Conservation (phyloP, 805 yeast species). For the Lipomyces lipofer region DNA sequence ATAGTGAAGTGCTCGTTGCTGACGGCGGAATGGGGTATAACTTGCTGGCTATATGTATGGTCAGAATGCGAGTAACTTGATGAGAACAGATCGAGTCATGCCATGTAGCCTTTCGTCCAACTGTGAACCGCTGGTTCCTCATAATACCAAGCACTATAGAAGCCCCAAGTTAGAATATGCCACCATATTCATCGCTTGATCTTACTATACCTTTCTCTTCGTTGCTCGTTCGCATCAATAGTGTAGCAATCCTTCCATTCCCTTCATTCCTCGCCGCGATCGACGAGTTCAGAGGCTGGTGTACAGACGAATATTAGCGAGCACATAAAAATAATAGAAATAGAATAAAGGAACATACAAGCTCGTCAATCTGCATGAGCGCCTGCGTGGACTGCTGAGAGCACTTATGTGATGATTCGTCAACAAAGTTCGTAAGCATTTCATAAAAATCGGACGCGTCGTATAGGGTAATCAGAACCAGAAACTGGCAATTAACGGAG, state of each 20-base stretch:
- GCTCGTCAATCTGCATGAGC: slow-evolving; percentile 15
- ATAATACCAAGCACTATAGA: slow-evolving; percentile 8
- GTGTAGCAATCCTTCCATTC: slow-evolving; percentile 11
- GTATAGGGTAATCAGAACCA: too few relatives aligned
- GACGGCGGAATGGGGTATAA: slow-evolving; percentile 27
- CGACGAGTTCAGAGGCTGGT: slow-evolving; percentile 2
- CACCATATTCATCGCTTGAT: too few relatives aligned
- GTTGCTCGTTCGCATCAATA: slow-evolving; percentile 9
- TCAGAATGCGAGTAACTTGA: not conserved
- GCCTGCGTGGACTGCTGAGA: slow-evolving; percentile 21
- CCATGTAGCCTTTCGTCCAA: slow-evolving; percentile 28
- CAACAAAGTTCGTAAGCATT: slow-evolving; percentile 9
- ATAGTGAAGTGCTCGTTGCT: slow-evolving; percentile 30
- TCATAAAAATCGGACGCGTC: too few relatives aligned
- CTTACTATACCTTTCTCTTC: slow-evolving; percentile 20
- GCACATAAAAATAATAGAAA: not conserved
- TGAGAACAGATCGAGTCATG: not conserved
- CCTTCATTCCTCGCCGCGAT: not conserved
- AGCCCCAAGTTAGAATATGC: not conserved
- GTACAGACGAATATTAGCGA: not conserved
- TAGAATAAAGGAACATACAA: slow-evolving; percentile 7
- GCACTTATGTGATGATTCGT: not conserved
- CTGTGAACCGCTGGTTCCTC: slow-evolving; percentile 5
- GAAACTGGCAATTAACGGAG: too few relatives aligned
- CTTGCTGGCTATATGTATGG: slow-evolving; percentile 12